phyloP scores from a whole-genome alignment of 164 flowering plant genomes.

The Macadamia integrifolia region DNA sequence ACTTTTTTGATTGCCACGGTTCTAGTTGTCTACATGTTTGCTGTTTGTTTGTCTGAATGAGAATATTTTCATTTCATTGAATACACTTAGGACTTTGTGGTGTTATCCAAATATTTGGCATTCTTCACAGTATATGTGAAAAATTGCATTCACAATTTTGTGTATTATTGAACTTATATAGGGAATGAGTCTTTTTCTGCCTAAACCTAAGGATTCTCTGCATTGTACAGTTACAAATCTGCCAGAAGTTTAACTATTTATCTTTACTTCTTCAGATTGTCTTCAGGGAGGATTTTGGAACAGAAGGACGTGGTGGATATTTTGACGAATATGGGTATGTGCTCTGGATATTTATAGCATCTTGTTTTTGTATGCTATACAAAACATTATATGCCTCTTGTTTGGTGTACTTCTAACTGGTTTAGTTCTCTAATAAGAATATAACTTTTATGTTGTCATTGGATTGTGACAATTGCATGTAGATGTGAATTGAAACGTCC shows the following conservation, averaged over 20 bases:
- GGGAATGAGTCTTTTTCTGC: neutral
- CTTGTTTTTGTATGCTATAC: no score
- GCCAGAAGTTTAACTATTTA: neutral
- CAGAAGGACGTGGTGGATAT: conserved; percentile 86
- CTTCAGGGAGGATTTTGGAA: conserved; percentile 82
- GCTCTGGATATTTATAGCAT: neutral
- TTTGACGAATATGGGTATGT: conserved; percentile 84
- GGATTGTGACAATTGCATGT: neutral
- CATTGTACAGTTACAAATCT: neutral
- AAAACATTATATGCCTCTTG: neutral
- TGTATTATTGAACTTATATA: neutral
- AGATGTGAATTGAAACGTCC: neutral
- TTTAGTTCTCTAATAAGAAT: neutral
- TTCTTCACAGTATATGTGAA: neutral
- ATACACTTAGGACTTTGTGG: neutral
- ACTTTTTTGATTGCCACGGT: neutral
- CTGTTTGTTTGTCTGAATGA: neutral
- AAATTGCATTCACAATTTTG: neutral
- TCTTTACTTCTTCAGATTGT: conserved; percentile 44
- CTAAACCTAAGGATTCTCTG: neutral
- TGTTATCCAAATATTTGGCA: neutral
- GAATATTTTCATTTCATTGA: neutral
- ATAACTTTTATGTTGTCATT: neutral
- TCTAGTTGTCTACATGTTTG: neutral
- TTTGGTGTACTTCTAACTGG: neutral